Conservation (phyloP, 305 asterid species). For the Rubia occidens region DNA sequence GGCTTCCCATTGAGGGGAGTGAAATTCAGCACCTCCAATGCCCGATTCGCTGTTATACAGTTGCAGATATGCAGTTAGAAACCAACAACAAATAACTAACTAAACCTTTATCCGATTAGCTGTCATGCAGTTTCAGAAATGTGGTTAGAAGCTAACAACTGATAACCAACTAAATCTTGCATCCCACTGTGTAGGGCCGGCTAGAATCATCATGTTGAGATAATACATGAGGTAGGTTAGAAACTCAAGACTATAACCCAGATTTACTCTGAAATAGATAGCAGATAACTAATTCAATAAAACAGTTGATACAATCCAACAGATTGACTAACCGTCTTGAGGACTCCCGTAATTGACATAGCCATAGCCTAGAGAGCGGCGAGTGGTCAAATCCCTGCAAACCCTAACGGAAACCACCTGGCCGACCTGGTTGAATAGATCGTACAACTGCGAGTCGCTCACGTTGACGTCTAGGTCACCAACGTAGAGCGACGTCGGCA, state of each 20-base stretch:
- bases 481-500: constrained; percentile 71
- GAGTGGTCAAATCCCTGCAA: constrained; percentile 73
- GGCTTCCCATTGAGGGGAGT: constrained; percentile 40
- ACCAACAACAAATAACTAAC: background rate
- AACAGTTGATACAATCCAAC: background rate
- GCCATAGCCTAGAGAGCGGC: constrained; percentile 86
- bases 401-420: constrained; percentile 94
- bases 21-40: constrained; percentile 43
- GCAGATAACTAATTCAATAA: background rate
- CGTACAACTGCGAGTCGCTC: constrained; percentile 87
- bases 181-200: too few relatives aligned
- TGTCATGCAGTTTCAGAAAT: background rate
- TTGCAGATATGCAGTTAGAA: background rate
- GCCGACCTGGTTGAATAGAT: constrained; percentile 78
- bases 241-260: background rate
- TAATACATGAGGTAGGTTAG: background rate
- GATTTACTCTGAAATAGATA: background rate
- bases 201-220: too few relatives aligned
- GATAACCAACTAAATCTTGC: too few relatives aligned
- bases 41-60: constrained; percentile 33
- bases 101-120: too few relatives aligned
- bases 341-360: constrained; percentile 75
- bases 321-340: constrained; percentile 52
- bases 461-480: constrained; percentile 86
- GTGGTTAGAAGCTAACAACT: background rate